Evolutionary conservation across 192 early-diverging fungal species (phyloP), one percentile per base, ranked within the genome.

Genomic region (Mortierella alpina): DNA sequence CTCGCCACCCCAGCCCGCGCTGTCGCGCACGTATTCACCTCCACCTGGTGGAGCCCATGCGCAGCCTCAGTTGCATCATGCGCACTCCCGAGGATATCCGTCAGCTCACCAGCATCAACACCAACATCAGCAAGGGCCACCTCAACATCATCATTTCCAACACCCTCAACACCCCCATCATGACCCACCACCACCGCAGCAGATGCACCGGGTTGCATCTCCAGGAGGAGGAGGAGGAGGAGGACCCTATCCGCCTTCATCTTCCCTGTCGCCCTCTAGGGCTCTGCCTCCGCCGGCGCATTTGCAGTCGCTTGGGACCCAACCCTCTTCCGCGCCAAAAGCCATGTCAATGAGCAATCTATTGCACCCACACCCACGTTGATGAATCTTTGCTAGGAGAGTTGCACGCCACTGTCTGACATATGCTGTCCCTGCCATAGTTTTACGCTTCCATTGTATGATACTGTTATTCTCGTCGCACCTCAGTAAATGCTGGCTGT

Each of bases 311-410:
- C 31, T 31, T 3, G 31, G 31, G 31, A 31, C 31, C 31, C 31
- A 31, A 31, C 31, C 31, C 31, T 31, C 31, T 3, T 31, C 31
- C 31, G 40, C 45, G 10, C 4, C 55, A 3, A 68, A 68, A 0
- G 66, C 66, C 11, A 68, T 68, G 66, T 68, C 66, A 11, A 68
- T 68, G 66, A 68, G 55, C 17, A 58, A 68, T 15, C 17, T 68
- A 9, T 58, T 68, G n/a, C 66, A 68, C 66, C 66, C 31, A 31
- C 31, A 31, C 31, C 31, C 31, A 31, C 31, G 31, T 3, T 31
- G 3, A 31, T 31, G 31, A 31, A 31, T 31, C 31, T 31, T 31
- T 31, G 31, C 31, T 31, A 31, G 31, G 31, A 31, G 31, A 31
- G 31, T 2, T 31, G 31, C 31, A 31, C 31, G 31, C 31, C 31